Conservation (phyloP, 176 grass and related monocot genomes). For the Thalia dealbata region DNA sequence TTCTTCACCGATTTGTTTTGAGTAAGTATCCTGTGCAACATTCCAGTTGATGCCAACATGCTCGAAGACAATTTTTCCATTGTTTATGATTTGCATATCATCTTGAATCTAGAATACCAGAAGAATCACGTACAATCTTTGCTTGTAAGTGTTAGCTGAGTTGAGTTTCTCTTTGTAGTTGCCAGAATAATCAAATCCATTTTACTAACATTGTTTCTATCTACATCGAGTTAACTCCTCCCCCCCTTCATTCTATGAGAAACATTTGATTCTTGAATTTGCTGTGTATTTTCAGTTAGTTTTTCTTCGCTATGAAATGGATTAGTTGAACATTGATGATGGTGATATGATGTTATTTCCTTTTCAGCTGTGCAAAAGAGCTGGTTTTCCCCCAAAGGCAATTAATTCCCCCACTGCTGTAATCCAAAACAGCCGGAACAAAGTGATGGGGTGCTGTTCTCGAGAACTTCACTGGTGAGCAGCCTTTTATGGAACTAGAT, state of each 20-base stretch:
- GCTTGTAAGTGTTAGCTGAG: not conserved
- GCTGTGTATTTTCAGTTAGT: not conserved
- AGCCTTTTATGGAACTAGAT: not conserved
- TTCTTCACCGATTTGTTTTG: too few species aligned
- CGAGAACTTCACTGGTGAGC: not conserved
- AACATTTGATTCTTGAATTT: not conserved
- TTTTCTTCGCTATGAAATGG: not conserved
- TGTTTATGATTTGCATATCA: not conserved
- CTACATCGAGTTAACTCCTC: not conserved
- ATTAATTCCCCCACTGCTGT: too few species aligned
- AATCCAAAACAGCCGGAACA: too few species aligned
- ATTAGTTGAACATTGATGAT: not conserved
- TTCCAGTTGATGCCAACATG: too few species aligned
- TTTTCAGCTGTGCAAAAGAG: not conserved
- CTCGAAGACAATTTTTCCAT: not conserved
- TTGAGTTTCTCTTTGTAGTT: not conserved
- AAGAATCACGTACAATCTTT: not conserved
- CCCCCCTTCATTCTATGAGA: not conserved
- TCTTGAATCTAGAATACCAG: not conserved
- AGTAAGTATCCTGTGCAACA: too few species aligned
- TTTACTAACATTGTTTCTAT: not conserved
- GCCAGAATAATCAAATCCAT: not conserved
- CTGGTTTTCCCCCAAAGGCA: too few species aligned
- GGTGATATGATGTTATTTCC: not conserved
- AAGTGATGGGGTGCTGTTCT: not conserved